Conservation (phyloP, 176 grass and related monocot genomes). For the Avena sativa region DNA sequence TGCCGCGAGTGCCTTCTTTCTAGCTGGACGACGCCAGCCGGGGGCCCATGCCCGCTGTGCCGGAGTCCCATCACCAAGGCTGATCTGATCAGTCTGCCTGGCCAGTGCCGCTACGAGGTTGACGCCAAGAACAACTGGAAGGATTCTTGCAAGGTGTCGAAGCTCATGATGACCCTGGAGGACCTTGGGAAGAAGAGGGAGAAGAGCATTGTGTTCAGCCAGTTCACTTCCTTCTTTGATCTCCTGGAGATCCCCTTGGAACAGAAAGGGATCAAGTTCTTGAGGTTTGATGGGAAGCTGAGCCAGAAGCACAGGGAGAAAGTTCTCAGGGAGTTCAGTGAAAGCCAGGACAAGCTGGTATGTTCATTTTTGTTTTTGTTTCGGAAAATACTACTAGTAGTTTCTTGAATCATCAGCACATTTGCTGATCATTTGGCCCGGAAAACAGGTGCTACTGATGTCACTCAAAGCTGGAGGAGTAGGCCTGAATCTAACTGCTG, state of each 20-base stretch:
- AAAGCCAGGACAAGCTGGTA: constrained; percentile 76
- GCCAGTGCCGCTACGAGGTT: constrained; percentile 58
- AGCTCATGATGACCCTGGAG: constrained; percentile 64
- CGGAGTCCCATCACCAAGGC: constrained; percentile 55
- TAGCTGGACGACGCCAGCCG: constrained; percentile 64
- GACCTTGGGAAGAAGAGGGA: constrained; percentile 56
- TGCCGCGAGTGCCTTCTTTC: constrained; percentile 83
- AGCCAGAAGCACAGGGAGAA: constrained; percentile 72
- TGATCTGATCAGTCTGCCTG: constrained; percentile 73
- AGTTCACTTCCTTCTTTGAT: constrained; percentile 94
- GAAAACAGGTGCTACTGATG: constrained; percentile 76
- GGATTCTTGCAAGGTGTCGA: constrained; percentile 80
- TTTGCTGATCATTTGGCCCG: constrained; percentile 30
- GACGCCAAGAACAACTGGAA: constrained; percentile 87
- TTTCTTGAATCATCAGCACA: constrained; percentile 6
- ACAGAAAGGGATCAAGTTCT: constrained; percentile 67
- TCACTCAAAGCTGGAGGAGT: constrained; percentile 89
- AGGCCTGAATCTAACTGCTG: constrained; percentile 87
- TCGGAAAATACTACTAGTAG: neutral
- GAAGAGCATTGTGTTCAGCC: constrained; percentile 97
- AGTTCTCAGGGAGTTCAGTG: constrained; percentile 79
- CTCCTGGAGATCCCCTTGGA: constrained; percentile 72
- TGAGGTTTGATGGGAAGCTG: constrained; percentile 84
- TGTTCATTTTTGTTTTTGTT: neutral
- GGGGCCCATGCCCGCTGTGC: constrained; percentile 74